Evolutionary conservation across 2,329 filamentous ascomycete species (phyloP), one percentile per base, ranked within the genome.

Genomic region (Pyrenochaeta sp.): DNA sequence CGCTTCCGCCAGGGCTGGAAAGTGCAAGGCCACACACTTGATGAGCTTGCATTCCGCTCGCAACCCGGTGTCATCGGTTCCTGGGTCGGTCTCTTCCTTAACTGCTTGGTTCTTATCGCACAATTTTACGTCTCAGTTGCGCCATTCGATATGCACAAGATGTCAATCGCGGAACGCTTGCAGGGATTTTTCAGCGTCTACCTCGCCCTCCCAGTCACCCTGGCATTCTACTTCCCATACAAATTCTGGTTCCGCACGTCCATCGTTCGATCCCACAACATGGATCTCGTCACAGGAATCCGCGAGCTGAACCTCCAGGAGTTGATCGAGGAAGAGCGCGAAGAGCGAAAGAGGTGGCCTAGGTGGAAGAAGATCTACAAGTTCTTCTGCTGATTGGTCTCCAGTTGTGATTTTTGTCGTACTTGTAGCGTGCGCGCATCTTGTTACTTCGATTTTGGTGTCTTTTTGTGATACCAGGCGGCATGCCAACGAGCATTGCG

Each of bases 81-180:
- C 3, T 96, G 86, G 79, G 49, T 94, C 20, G 92, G 92, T 17
- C 79, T 96, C 43, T 54, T 76, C 21, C 83, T 96, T 68, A 96
- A 96, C 72, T 44, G 80, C 14, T 73, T 93, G 26, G 85, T 96
- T 20, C 79, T 96, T 19, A 67, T 88, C 31, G 89, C 89, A 1
- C 91, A 96, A 68, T 93, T 96, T 75, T 96, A 90, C 89, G 86
- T 88, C 35, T 90, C 88, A 19, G 85, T 89, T 3, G 91, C 85
- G 65, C 91, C 92, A 3, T 80, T 93, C 34, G 81, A 76, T 17
- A 86, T 81, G 62, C 60, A 63, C 4, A 40, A 71, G 0, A 75
- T 76, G 68, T 75, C 75, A 0, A 51, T 74, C 4, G 29, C 60
- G 2, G 68, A 77, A 6, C 74, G 84, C 27, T 81, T 82, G 0